phyloP scores from a whole-genome alignment of 192 early-diverging fungal genomes.

The Coemansia sp. region DNA sequence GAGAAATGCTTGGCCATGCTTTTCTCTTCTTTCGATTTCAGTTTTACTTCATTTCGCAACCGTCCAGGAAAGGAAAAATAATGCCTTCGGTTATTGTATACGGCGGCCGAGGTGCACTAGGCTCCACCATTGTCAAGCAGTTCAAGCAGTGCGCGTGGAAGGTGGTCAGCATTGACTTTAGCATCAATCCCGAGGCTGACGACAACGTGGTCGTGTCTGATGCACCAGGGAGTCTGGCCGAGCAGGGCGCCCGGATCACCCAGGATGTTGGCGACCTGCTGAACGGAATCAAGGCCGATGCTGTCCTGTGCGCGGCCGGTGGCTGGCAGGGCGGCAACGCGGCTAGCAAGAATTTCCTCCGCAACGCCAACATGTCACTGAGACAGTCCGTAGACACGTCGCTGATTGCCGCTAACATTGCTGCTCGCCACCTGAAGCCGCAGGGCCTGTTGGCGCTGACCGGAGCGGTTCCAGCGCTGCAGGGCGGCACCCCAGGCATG shows the following conservation, averaged over 20 bases:
- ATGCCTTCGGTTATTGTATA: conserved; percentile 75
- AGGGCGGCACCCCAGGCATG: conserved; percentile 71
- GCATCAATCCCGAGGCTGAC: conserved; percentile 66
- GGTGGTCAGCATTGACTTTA: conserved; percentile 76
- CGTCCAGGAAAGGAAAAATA: conserved; percentile 5
- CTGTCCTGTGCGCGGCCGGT: conserved; percentile 89
- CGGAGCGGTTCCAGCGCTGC: conserved; percentile 67
- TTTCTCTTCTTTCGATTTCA: not conserved
- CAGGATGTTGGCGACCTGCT: conserved; percentile 35
- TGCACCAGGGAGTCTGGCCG: conserved; percentile 43
- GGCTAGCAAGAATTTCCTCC: conserved; percentile 60
- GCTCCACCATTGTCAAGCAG: conserved; percentile 63
- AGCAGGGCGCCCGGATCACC: conserved; percentile 59
- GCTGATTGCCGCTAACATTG: conserved; percentile 79
- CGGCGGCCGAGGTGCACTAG: conserved; percentile 89
- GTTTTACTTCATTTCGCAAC: not conserved
- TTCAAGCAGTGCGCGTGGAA: conserved; percentile 72
- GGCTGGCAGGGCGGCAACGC: conserved; percentile 94
- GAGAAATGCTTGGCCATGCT: not conserved
- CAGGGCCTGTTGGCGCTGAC: conserved; percentile 75
- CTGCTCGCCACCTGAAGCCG: conserved; percentile 61
- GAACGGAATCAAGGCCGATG: conserved; percentile 59
- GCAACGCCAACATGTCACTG: conserved; percentile 69
- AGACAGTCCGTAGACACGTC: conserved; percentile 80
- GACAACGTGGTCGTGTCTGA: conserved; percentile 62